These are phyloP conservation scores for Suhomyces anneliseae DNA, from an alignment of 1,139 yeast genomes.

Conservation along the genomic window DNA sequence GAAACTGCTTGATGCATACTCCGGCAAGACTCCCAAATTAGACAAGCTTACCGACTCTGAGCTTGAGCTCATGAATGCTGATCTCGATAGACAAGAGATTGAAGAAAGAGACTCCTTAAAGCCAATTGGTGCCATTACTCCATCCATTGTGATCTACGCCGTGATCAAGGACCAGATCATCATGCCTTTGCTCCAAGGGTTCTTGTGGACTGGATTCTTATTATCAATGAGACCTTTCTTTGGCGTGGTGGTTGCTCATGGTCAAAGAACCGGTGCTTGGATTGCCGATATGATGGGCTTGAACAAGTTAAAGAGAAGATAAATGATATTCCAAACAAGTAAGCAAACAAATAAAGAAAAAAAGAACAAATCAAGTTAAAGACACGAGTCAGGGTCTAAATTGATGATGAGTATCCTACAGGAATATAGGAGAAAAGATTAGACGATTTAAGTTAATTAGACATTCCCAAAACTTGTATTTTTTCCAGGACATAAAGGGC, in stretches of 20 bases:
- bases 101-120: constrained; percentile 12
- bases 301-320: constrained; percentile 9
- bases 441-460: too few relatives aligned
- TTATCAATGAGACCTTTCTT: constrained; percentile 33
- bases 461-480: too few relatives aligned
- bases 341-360: too few relatives aligned
- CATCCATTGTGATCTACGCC: constrained; percentile 52
- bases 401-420: too few relatives aligned
- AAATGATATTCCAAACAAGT: too few relatives aligned
- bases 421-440: too few relatives aligned
- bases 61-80: constrained; percentile 21
- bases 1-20: constrained; percentile 43
- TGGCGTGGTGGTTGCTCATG: constrained; percentile 26
- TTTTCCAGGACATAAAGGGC: too few relatives aligned
- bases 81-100: constrained; percentile 26
- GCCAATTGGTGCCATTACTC: constrained; percentile 33
- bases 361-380: too few relatives aligned
- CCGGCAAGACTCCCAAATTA: constrained; percentile 15
- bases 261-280: constrained; percentile 34
- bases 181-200: constrained; percentile 62
- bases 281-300: constrained; percentile 28
- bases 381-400: too few relatives aligned
- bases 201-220: constrained; percentile 40
- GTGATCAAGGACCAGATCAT: constrained; percentile 61
- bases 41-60: constrained; percentile 24